Evolutionary conservation across 1,284 basidiomycete species (phyloP).

Genomic region (Clitocybe nebularis): DNA sequence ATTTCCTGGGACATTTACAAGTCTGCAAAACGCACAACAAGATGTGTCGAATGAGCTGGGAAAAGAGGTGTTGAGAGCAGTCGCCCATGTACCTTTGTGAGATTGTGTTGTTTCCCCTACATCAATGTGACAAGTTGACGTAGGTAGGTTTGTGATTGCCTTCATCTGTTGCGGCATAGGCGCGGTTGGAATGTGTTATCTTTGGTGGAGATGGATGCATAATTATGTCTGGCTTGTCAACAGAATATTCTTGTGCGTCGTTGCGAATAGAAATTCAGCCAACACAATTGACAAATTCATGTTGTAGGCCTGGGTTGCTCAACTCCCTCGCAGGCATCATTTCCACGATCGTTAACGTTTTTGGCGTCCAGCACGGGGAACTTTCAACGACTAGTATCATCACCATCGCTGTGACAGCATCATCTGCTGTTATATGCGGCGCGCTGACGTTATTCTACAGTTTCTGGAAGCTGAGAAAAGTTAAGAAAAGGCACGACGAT

Average conservation of each 20-base stretch:
- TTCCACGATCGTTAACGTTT: conserved; percentile 48
- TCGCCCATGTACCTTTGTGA: conserved; percentile 43
- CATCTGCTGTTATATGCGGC: conserved; percentile 34
- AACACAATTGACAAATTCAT: background rate
- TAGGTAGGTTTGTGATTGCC: conserved; percentile 44
- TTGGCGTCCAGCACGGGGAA: conserved; percentile 42
- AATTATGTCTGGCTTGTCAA: conserved; percentile 63
- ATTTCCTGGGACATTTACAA: conserved; percentile 56
- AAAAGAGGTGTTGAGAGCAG: conserved; percentile 27
- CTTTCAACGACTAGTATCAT: conserved; percentile 36
- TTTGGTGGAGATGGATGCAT: conserved; percentile 57
- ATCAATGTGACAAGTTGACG: conserved; percentile 1
- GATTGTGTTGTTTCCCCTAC: conserved; percentile 16
- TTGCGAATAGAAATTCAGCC: background rate
- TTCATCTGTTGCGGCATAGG: conserved; percentile 52
- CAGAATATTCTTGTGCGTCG: conserved; percentile 48
- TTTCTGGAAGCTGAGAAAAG: conserved; percentile 38
- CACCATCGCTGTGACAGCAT: conserved; percentile 45
- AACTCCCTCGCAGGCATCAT: conserved; percentile 52
- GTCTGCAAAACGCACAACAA: conserved; percentile 30
- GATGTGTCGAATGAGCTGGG: conserved; percentile 24
- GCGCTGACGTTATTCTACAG: conserved; percentile 36
- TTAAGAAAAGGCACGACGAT: conserved; percentile 41
- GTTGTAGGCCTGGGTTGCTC: conserved; percentile 45
- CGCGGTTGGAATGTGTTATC: conserved; percentile 44